Conservation (phyloP, 148 eudicot species). For the Beta vulgaris region DNA sequence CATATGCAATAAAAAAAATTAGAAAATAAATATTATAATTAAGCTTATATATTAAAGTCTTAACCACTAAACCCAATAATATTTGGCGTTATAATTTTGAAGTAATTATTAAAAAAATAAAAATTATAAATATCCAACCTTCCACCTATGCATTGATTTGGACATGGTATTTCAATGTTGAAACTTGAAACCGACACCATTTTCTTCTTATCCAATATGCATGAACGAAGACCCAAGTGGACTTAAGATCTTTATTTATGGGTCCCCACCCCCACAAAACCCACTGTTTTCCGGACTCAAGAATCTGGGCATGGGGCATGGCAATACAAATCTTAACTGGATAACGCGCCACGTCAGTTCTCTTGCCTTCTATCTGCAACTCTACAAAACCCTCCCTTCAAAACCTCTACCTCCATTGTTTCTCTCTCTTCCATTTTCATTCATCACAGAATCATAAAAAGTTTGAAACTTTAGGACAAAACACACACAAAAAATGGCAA, state of each 20-base stretch:
- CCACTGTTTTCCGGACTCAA: conserved; percentile 18
- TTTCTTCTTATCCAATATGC: conserved; percentile 28
- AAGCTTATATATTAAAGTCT: no score
- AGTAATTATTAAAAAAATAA: no score
- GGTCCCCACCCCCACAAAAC: conserved; percentile 6
- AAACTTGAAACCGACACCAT: background rate
- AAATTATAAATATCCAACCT: no score
- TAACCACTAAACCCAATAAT: no score
- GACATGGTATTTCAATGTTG: no score
- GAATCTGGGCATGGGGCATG: conserved; percentile 20
- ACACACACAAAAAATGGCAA: conserved; percentile 24
- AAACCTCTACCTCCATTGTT: no score
- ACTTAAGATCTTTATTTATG: conserved; percentile 1
- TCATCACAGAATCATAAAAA: background rate
- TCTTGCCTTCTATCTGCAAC: conserved; percentile 5
- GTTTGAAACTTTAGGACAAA: no score
- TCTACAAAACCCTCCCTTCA: background rate
- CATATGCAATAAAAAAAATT: no score
- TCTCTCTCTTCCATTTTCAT: background rate
- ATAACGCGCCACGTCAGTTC: conserved; percentile 23
- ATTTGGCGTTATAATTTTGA: no score
- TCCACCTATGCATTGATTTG: no score
- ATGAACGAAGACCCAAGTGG: conserved; percentile 19
- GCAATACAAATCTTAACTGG: conserved; percentile 1
- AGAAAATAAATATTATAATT: no score